phyloP scores from a whole-genome alignment of 768 basidiomycete genomes.

The Serendipita sp. region DNA sequence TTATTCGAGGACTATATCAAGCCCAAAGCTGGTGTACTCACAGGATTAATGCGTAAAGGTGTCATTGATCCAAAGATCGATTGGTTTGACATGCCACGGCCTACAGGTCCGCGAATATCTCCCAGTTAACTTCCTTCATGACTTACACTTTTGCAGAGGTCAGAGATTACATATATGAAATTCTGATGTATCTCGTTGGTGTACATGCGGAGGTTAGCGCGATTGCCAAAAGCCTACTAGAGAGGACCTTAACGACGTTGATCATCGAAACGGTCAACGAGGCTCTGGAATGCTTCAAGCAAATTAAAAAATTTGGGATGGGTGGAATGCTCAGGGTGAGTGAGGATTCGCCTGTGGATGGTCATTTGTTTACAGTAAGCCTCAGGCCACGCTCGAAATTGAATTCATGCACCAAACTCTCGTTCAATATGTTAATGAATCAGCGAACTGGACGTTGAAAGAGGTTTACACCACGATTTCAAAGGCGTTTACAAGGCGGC shows the following conservation, averaged over 20 bases:
- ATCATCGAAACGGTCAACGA: constrained; percentile 74
- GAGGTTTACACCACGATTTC: constrained; percentile 92
- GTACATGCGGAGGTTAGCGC: constrained; percentile 83
- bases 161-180: constrained; percentile 84
- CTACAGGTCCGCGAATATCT: constrained; percentile 43
- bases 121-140: background rate
- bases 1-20: constrained; percentile 54
- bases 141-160: constrained; percentile 45
- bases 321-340: constrained; percentile 89
- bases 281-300: constrained; percentile 69
- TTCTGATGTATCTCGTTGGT: constrained; percentile 72
- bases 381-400: constrained; percentile 90
- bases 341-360: background rate
- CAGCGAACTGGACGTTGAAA: constrained; percentile 70
- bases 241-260: constrained; percentile 64
- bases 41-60: constrained; percentile 53
- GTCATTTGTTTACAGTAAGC: background rate
- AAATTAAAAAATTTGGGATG: constrained; percentile 87
- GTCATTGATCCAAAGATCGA: constrained; percentile 71
- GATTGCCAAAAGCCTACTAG: constrained; percentile 61
- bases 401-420: constrained; percentile 98
- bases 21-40: constrained; percentile 58
- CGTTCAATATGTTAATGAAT: constrained; percentile 66
- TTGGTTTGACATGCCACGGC: constrained; percentile 89
- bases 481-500: constrained; percentile 71